Evolutionary conservation across 2,329 filamentous ascomycete genomes (phyloP).

Genomic region (Geosmithia morbida): DNA sequence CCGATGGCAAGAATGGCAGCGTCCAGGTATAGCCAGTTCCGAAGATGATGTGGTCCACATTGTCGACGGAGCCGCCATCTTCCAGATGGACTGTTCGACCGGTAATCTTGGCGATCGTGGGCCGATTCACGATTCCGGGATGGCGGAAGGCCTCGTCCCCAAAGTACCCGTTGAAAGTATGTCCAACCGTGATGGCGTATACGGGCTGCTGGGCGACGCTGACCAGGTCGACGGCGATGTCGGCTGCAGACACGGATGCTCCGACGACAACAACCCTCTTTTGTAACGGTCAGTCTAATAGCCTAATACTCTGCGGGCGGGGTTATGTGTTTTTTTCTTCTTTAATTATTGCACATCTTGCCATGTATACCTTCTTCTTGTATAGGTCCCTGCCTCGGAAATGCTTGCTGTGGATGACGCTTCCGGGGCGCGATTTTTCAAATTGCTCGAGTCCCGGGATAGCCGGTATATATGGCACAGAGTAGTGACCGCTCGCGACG

Average conservation of each 20-base stretch:
- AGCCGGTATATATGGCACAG: constrained; percentile 38
- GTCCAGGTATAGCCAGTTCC: constrained; percentile 54
- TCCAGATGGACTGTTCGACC: constrained; percentile 36
- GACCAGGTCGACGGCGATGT: constrained; percentile 41
- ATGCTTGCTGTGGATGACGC: constrained; percentile 39
- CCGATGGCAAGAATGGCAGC: constrained; percentile 40
- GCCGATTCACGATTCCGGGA: constrained; percentile 29
- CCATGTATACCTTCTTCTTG: too few species aligned
- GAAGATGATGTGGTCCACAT: constrained; percentile 50
- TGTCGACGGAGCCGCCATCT: constrained; percentile 34
- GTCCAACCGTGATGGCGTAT: constrained; percentile 34
- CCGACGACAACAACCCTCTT: constrained; percentile 49
- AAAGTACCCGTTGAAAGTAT: constrained; percentile 36
- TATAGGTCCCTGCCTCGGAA: constrained; percentile 31
- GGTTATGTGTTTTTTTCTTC: too few species aligned
- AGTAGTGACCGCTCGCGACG: constrained; percentile 46
- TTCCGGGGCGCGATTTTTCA: constrained; percentile 28
- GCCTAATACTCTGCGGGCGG: too few species aligned
- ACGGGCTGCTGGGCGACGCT: constrained; percentile 29
- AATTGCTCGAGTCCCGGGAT: constrained; percentile 33
- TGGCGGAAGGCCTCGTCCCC: constrained; percentile 46
- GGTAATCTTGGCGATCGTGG: constrained; percentile 30
- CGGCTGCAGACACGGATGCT: constrained; percentile 49
- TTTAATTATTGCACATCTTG: too few species aligned
- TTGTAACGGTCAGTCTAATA: constrained; percentile 1